Evolutionary conservation across 345 rosid species (phyloP).

Genomic region (Alliaria petiolata): DNA sequence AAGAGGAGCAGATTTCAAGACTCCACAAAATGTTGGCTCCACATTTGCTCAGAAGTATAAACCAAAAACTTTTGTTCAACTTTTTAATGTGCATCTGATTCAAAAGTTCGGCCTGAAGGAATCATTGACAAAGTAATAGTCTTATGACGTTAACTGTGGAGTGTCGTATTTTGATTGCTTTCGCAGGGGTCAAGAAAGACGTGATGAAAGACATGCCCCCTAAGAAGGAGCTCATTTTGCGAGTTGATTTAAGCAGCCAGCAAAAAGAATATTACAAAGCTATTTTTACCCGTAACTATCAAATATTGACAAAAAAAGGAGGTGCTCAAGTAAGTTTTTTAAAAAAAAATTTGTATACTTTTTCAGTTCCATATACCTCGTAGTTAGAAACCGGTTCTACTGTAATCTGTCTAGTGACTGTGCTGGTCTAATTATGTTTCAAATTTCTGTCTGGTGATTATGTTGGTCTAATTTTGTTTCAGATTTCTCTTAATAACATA

Average conservation of each 20-base stretch:
- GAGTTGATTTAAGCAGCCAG: slow-evolving; percentile 86
- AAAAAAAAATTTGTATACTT: not conserved
- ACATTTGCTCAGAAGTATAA: slow-evolving; percentile 91
- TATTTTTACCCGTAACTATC: slow-evolving; percentile 91
- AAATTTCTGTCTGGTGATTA: slow-evolving; percentile 18
- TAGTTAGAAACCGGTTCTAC: not conserved
- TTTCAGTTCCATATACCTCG: not conserved
- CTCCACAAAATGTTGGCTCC: slow-evolving; percentile 99
- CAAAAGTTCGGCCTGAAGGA: not conserved
- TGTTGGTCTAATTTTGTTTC: slow-evolving; percentile 27
- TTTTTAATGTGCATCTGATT: slow-evolving; percentile 9
- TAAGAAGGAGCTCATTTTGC: slow-evolving; percentile 95
- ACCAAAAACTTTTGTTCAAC: slow-evolving; percentile 20
- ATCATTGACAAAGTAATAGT: not conserved
- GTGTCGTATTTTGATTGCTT: slow-evolving; percentile 25
- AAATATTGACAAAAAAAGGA: slow-evolving; percentile 82
- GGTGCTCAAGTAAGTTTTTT: slow-evolving; percentile 78
- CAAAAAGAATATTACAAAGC: slow-evolving; percentile 99
- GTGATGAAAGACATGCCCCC: slow-evolving; percentile 99
- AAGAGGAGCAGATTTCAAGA: slow-evolving; percentile 95
- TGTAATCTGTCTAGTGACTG: too few species aligned
- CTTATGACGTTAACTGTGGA: not conserved
- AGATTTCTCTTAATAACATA: slow-evolving; percentile 95
- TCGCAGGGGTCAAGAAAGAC: slow-evolving; percentile 96
- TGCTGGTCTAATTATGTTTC: too few species aligned